These are phyloP conservation scores for Cucumis cinereus DNA, from an alignment of 306 rosid species.

Conservation along the genomic window DNA sequence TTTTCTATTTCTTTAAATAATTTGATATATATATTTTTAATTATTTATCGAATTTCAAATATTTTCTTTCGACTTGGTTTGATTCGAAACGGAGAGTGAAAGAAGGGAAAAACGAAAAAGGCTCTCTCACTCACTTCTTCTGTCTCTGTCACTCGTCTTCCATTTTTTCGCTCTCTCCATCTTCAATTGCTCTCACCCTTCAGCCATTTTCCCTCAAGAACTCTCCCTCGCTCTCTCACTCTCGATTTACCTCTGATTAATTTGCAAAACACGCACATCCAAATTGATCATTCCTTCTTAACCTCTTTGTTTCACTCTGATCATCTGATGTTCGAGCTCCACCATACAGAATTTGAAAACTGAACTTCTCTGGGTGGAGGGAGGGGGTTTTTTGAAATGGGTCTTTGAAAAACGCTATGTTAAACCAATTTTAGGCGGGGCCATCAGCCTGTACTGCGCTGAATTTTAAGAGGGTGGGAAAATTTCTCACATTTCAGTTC, in stretches of 20 bases:
- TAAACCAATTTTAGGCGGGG: neutral
- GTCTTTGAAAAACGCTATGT: neutral
- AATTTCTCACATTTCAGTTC: neutral
- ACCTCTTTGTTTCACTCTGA: neutral
- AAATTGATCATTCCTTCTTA: neutral
- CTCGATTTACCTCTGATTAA: neutral
- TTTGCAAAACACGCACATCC: neutral
- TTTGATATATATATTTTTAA: no score
- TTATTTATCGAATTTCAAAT: neutral
- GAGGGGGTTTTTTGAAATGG: neutral
- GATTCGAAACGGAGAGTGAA: neutral
- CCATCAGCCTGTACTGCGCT: neutral
- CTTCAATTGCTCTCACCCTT: neutral
- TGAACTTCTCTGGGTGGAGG: neutral
- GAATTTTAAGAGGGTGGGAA: neutral
- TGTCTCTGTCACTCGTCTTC: neutral
- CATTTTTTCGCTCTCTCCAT: neutral
- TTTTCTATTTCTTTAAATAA: no score
- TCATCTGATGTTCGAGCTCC: neutral
- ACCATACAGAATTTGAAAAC: neutral
- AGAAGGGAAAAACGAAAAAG: neutral
- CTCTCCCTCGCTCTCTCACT: neutral
- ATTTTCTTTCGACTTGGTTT: neutral
- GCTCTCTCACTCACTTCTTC: neutral
- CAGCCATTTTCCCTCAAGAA: neutral